phyloP scores from a whole-genome alignment of 2,329 filamentous ascomycete genomes.

The Helminthosporium solani region DNA sequence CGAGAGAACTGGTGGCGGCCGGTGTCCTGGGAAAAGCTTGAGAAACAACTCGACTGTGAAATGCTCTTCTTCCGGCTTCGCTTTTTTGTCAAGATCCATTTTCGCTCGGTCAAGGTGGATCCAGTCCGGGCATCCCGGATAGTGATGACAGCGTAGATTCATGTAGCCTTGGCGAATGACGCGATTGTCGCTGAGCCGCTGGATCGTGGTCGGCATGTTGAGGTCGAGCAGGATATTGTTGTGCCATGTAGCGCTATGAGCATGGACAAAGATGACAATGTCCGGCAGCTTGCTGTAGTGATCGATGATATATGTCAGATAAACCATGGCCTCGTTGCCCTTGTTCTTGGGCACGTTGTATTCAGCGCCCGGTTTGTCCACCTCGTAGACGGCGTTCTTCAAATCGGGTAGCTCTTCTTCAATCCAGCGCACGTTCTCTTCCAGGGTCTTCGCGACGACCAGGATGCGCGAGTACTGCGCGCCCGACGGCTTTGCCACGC shows the following conservation, averaged over 20 bases:
- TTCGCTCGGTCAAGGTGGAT: slow-evolving; percentile 43
- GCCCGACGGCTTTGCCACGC: slow-evolving; percentile 14
- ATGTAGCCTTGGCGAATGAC: slow-evolving; percentile 50
- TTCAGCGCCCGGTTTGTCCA: slow-evolving; percentile 34
- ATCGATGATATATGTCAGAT: slow-evolving; percentile 41
- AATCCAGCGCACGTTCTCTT: slow-evolving; percentile 36
- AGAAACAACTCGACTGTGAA: slow-evolving; percentile 40
- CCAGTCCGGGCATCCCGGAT: slow-evolving; percentile 50
- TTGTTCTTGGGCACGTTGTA: slow-evolving; percentile 45
- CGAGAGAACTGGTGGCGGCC: slow-evolving; percentile 46
- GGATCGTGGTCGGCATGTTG: slow-evolving; percentile 46
- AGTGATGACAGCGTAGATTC: slow-evolving; percentile 52
- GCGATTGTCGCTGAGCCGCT: slow-evolving; percentile 46
- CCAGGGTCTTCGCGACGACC: slow-evolving; percentile 26
- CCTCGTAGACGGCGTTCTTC: slow-evolving; percentile 38
- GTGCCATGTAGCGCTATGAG: slow-evolving; percentile 41
- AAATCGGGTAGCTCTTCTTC: slow-evolving; percentile 19
- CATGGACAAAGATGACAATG: slow-evolving; percentile 35
- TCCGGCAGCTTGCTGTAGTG: slow-evolving; percentile 37
- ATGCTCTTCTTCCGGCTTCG: slow-evolving; percentile 32
- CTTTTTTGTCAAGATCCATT: slow-evolving; percentile 33
- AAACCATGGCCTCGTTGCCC: slow-evolving; percentile 47
- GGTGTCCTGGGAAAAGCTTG: slow-evolving; percentile 43
- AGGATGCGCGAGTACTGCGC: slow-evolving; percentile 18
- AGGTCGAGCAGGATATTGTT: slow-evolving; percentile 50